These are phyloP conservation scores for Russula earlei DNA, from an alignment of 768 basidiomycete species.

Conservation along the genomic window DNA sequence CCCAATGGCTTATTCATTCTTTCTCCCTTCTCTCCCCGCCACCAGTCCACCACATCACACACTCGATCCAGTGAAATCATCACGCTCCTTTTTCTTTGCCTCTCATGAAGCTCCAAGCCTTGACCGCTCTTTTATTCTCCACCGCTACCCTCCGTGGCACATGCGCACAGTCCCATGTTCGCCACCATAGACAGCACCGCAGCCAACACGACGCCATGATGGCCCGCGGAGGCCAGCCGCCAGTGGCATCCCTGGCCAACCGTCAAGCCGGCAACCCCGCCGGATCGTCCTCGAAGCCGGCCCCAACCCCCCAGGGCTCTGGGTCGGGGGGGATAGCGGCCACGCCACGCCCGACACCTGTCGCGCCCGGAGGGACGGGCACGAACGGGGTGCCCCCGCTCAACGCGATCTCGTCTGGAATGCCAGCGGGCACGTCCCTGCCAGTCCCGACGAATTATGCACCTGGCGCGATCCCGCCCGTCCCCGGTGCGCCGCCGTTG, in stretches of 20 bases:
- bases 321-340: not conserved
- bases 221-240: not conserved
- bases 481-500: conserved; percentile 55
- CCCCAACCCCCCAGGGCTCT: not conserved
- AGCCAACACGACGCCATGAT: conserved; percentile 2
- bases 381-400: conserved; percentile 42
- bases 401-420: conserved; percentile 49
- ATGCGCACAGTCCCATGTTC: not conserved
- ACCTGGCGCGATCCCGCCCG: conserved; percentile 51
- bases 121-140: conserved; percentile 20
- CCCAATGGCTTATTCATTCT: not conserved
- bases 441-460: conserved; percentile 43
- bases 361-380: not conserved
- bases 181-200: conserved; percentile 7
- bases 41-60: not conserved
- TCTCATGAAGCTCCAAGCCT: conserved; percentile 23
- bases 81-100: not conserved
- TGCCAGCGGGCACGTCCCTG: conserved; percentile 44
- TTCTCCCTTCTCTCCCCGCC: not conserved
- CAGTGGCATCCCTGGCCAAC: not conserved
- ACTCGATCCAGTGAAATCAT: no score
- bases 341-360: not conserved
- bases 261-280: conserved; percentile 17
- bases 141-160: conserved; percentile 10
- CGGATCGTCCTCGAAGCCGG: no score